Evolutionary conservation across 306 rosid species (phyloP).

Genomic region (Sindora glabra): DNA sequence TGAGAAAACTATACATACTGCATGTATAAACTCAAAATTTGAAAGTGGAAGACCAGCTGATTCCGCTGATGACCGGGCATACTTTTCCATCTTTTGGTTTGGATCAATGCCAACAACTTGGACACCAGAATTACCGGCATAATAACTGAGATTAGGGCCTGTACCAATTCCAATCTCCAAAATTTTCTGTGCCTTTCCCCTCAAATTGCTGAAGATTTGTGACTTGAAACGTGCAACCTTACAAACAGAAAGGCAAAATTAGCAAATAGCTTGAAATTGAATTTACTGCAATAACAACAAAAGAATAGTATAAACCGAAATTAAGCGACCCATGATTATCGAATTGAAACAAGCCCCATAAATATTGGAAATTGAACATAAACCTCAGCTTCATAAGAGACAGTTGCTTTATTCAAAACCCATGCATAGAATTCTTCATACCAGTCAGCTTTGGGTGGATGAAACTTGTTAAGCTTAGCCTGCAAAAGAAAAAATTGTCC

Average conservation of each 20-base stretch:
- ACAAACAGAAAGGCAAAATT: conserved; percentile 15
- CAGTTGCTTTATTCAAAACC: conserved; percentile 28
- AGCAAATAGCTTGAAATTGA: background rate
- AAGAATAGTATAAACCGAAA: background rate
- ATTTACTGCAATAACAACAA: background rate
- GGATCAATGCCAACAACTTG: conserved; percentile 79
- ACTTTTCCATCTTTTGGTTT: conserved; percentile 69
- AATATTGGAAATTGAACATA: background rate
- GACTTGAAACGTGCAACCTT: conserved; percentile 78
- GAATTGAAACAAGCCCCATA: background rate
- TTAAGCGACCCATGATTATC: too few relatives aligned
- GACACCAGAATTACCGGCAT: conserved; percentile 38
- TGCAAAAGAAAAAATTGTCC: background rate
- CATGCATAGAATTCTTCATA: conserved; percentile 73
- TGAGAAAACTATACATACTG: conserved; percentile 34
- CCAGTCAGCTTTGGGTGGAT: conserved; percentile 73
- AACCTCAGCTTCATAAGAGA: conserved; percentile 71
- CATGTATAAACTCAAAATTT: conserved; percentile 69
- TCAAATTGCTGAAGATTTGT: conserved; percentile 46
- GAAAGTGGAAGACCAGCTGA: conserved; percentile 54
- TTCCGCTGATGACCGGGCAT: conserved; percentile 55
- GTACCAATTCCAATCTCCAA: conserved; percentile 87
- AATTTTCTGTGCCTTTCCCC: conserved; percentile 58
- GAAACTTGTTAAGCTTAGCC: conserved; percentile 52
- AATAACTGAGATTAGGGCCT: conserved; percentile 74